Evolutionary conservation across 371 early-diverging fungal genomes (phyloP), one percentile per base, ranked within the genome.

Genomic region (Umbelopsis sp.): DNA sequence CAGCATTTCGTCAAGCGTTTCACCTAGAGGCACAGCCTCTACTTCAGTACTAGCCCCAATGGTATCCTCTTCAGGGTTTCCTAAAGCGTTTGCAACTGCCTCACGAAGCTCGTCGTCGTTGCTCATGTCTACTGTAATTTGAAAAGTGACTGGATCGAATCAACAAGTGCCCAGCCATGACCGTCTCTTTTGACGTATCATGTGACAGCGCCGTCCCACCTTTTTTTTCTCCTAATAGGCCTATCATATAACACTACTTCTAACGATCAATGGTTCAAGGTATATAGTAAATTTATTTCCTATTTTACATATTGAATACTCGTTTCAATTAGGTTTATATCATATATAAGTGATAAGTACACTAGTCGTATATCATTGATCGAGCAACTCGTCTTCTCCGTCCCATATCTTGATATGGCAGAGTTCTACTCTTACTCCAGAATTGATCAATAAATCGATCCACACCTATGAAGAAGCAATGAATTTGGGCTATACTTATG

Each of bases 351-450:
- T 4, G 16, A 45, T 48, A 0, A 48, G 8, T 1, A 48, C 1
- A 16, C 16, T 1, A 16, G 18, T 4, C 2, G 16, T 20, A 7
- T 18, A n/a, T 48, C 48, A 48, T 2, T 52, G 11, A 3, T 72
- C 41, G 41, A 77, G 66, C 63, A 84, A 70, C 2, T 66, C 51
- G 66, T 87, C 83, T 46, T 87, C 84, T 3, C 75, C 85, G 24
- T 78, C 74, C 75, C 86, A 84, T 11, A 82, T 71, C 65, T 82
- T 76, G 22, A 92, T 90, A 57, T 84, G 72, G 57, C 92, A 92
- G 3, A 92, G 83, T 72, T 92, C 92, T 35, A 88, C 89, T 38
- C 75, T 79, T 18, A 92, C 77, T 11, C 78, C 84, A 25, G 82
- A 76, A 12, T 76, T 76, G 11, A 84, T 50, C 63, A 92, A 65